Base-by-base conservation (phyloP, 1,284 basidiomycete species). In the Acaromyces ingoldii region DNA sequence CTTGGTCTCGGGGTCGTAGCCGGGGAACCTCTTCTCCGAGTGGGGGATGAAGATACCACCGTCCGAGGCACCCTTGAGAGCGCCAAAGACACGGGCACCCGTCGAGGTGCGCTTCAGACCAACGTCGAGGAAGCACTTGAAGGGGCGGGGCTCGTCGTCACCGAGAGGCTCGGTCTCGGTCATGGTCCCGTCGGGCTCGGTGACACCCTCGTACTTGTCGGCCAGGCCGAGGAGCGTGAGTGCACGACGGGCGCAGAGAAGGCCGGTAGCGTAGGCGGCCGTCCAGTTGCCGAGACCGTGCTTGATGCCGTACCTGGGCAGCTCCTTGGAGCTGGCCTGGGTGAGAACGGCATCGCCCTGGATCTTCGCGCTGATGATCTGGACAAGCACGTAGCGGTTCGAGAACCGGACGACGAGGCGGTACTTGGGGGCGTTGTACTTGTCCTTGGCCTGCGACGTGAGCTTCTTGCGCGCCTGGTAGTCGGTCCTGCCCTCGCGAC, bases 231-330 rank as follows among this genome's bases (percentile, higher is more conserved):
- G 85, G 79, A 95, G 96, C 75, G 85, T 85, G 54, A 98, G 81
- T 37, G 92, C 93, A 76, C 95, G 91, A 68, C 95, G 91, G 57
- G 95, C 93, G 71, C 83, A 84, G 45, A 99, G 86, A 52, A 99
- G 85, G 77, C 95, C 95, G 72, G 95, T 97, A 50, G 95, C 95
- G 79, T 98, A 99, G 50, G 92, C 92, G 63, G 93, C 92, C 65
- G 91, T 82, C 95, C 95, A 98, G 83, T 98, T 98, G 64, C 92
- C 92, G 45, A 99, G 82, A 80, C 95, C 95, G 78, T 98, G 92
- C 79, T 89, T 89, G 80, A 98, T 95, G 65, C 95, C 95, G 78
- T 95, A 99, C 76, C 85, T 83, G 55, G 90, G 89, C 45, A 98
- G 86, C 80, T 99, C 95, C 76, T 83, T 84, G 55, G 95, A 96